phyloP scores from a whole-genome alignment of 2,329 filamentous ascomycete species.

The Apiospora koreana region DNA sequence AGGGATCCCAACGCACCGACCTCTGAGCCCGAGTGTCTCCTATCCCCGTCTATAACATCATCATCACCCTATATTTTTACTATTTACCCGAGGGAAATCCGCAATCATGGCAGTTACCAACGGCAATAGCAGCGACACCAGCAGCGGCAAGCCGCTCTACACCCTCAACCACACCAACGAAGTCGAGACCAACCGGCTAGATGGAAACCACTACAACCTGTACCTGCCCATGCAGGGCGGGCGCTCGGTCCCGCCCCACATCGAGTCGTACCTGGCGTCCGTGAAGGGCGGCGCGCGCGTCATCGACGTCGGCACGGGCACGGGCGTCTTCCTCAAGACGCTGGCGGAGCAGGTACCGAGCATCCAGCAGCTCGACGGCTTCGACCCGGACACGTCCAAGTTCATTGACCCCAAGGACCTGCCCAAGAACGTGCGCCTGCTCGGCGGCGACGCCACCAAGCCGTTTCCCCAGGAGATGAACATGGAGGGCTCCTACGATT shows the following conservation, averaged over 20 bases:
- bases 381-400: conserved; percentile 23
- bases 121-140: not conserved
- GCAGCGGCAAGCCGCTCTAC: not conserved
- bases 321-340: conserved; percentile 22
- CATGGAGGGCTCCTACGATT: conserved; percentile 25
- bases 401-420: conserved; percentile 19
- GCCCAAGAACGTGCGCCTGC: conserved; percentile 22
- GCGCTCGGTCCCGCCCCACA: not conserved
- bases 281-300: conserved; percentile 7
- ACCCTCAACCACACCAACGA: not conserved
- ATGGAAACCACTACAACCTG: conserved; percentile 3
- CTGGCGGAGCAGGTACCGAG: conserved; percentile 18
- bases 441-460: conserved; percentile 23
- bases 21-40: not conserved
- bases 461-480: conserved; percentile 21
- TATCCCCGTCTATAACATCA: not conserved
- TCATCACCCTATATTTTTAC: not conserved
- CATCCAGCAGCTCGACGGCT: conserved; percentile 23
- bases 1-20: not conserved
- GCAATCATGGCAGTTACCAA: not conserved
- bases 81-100: not conserved
- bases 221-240: conserved; percentile 5
- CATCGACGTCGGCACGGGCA: conserved; percentile 19
- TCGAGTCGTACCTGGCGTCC: not conserved
- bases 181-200: not conserved